Evolutionary conservation across 164 flowering plant genomes (phyloP), one percentile per base, ranked within the genome.

Genomic region (Stephania yunnanensis): DNA sequence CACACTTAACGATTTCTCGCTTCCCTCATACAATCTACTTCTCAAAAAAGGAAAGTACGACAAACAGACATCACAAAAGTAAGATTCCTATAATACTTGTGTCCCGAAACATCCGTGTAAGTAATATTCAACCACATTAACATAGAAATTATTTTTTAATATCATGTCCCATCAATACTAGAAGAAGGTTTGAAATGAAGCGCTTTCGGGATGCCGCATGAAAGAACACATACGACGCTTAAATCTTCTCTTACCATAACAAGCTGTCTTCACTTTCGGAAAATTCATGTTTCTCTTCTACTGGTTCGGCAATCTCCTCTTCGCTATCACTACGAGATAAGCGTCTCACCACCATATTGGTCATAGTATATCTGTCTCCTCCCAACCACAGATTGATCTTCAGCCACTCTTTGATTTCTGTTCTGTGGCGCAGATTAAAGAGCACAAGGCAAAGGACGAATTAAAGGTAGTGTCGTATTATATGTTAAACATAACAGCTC

Each of bases 371-470:
- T 96, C 19, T 88, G 91, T 82, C 99, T 92, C 79, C 95, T 86
- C 73, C 99, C 99, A 76, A 91, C 89, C 29, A 96, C 97, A 30
- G 99, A 92, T 77, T 96, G 96, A 70, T 94, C 97, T 78, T 94
- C 98, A 78, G n/a, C 88, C 99, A 96, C 94, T 87, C 95, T 90
- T 86, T 91, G 98, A 80, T 94, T 96, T 82, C 99, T 96, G 95
- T 81, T 77, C 83, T 80, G 83, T 74, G 70, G 75, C 67, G 71
- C 68, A 67, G n/a, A n/a, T 74, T 85, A 82, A 71, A 80, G 84
- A 81, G 72, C 17, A 77, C 69, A 79, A 68, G 46, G 71, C 72
- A 78, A 15, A 77, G 50, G 29, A 68, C n/a, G 25, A 61, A 53
- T 75, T 25, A 5, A 58, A 58, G 20, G 20, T 20, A n/a, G 66